Percentiles rank a stretch among this genome's conserved stretches.
These are phyloP conservation scores for Mucor irregularis DNA, from an alignment of 371 early-diverging fungal genomes.

Conservation along the genomic window DNA sequence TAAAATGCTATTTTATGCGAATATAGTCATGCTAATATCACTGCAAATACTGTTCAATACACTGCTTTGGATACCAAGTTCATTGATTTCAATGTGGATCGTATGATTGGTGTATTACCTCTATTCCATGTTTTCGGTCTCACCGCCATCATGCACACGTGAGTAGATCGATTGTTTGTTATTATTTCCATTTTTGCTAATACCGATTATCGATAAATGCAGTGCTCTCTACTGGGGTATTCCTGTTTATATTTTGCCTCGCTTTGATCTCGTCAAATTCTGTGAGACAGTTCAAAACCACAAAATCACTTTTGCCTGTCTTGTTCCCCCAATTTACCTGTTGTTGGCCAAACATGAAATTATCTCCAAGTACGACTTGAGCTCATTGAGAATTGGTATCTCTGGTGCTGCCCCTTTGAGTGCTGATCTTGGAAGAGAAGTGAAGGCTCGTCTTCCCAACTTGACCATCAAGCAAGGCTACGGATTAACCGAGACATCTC, in stretches of 20 bases:
- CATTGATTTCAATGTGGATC: conserved; percentile 16
- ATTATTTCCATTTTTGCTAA: too few species aligned
- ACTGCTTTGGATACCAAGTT: conserved; percentile 21
- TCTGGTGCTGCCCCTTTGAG: conserved; percentile 87
- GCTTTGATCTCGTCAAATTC: conserved; percentile 63
- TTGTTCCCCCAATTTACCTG: conserved; percentile 81
- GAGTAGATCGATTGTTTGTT: too few species aligned
- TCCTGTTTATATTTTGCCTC: conserved; percentile 58
- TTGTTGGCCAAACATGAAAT: conserved; percentile 63
- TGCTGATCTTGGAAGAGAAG: conserved; percentile 46
- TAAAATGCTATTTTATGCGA: background rate
- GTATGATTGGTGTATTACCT: conserved; percentile 67
- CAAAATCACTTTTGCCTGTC: conserved; percentile 57
- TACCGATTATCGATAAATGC: too few species aligned
- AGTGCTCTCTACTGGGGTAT: conserved; percentile 32
- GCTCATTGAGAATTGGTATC: conserved; percentile 55
- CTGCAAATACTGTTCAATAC: conserved; percentile 66
- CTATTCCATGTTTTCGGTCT: conserved; percentile 71
- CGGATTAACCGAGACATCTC: conserved; percentile 25
- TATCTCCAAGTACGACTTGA: conserved; percentile 66
- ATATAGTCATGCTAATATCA: conserved; percentile 69
- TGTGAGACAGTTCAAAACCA: conserved; percentile 57
- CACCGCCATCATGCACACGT: conserved; percentile 26
- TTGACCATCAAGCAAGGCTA: conserved; percentile 39
- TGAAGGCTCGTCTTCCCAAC: conserved; percentile 47